A percentile compares a stretch with the other conserved stretches of the same genome.
These are phyloP conservation scores for Xylaria flabelliformis DNA, from an alignment of 495 filamentous ascomycete genomes.

Conservation along the genomic window DNA sequence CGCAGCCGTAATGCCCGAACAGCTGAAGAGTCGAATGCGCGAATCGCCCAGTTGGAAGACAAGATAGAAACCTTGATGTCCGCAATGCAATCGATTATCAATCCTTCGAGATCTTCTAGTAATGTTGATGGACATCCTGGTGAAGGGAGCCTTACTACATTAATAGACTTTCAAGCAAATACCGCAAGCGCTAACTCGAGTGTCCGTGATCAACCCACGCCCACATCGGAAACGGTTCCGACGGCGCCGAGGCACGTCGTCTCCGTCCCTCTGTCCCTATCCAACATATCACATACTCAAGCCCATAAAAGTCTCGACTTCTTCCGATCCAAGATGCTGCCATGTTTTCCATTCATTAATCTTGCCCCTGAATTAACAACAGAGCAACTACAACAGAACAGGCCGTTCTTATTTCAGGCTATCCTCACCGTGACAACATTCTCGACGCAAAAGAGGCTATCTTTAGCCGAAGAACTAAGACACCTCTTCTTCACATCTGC, in stretches of 20 bases:
- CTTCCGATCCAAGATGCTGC: constrained; percentile 53
- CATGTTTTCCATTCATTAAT: constrained; percentile 52
- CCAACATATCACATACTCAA: neutral
- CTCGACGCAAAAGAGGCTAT: constrained; percentile 40
- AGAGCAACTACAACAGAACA: constrained; percentile 47
- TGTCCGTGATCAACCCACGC: neutral
- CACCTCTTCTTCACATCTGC: constrained; percentile 46
- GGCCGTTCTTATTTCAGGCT: constrained; percentile 58
- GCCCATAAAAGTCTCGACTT: constrained; percentile 48
- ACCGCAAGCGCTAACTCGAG: neutral
- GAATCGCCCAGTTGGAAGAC: constrained; percentile 54
- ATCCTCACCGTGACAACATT: constrained; percentile 53
- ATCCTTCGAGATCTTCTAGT: constrained; percentile 22
- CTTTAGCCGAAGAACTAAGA: constrained; percentile 47
- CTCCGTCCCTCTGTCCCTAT: neutral
- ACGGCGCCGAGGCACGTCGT: neutral
- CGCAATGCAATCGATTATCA: constrained; percentile 42
- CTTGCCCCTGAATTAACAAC: constrained; percentile 51
- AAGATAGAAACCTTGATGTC: constrained; percentile 60
- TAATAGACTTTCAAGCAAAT: neutral
- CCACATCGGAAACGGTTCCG: neutral
- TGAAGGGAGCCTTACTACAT: neutral
- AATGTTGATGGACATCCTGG: neutral
- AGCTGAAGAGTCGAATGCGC: constrained; percentile 33
- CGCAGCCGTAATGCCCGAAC: constrained; percentile 46